These are phyloP conservation scores for Ophiostoma pallidulum DNA, from an alignment of 2,329 filamentous ascomycete species.

Conservation along the genomic window DNA sequence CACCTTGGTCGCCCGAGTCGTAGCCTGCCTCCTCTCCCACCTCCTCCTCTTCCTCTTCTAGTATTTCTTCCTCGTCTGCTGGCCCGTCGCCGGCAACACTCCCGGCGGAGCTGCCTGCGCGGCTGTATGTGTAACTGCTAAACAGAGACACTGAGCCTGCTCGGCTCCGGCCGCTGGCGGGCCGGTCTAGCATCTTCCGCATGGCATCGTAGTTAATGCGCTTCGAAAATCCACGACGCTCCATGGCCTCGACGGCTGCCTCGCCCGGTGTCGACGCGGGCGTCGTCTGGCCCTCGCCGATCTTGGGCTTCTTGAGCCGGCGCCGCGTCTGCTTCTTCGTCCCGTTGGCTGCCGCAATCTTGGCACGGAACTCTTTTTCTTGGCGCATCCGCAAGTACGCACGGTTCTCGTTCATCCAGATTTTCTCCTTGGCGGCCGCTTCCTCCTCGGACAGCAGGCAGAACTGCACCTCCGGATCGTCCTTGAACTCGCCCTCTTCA, in stretches of 20 bases:
- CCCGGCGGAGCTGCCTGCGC: constrained; percentile 24
- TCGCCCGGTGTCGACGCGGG: constrained; percentile 60
- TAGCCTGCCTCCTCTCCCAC: not conserved
- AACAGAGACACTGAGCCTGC: constrained; percentile 38
- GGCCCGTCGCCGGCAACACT: constrained; percentile 14
- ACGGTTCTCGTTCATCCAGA: constrained; percentile 93
- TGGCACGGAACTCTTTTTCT: constrained; percentile 67
- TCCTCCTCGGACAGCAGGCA: constrained; percentile 69
- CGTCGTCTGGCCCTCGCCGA: constrained; percentile 56
- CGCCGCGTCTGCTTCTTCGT: constrained; percentile 27
- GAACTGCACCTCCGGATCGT: constrained; percentile 78
- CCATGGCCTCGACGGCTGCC: constrained; percentile 59
- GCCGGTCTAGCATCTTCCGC: constrained; percentile 44
- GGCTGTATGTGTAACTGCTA: constrained; percentile 31
- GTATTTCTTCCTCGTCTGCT: constrained; percentile 9
- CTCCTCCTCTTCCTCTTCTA: constrained; percentile 6
- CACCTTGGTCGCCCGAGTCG: not conserved
- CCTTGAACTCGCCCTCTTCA: constrained; percentile 72
- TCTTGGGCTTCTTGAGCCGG: constrained; percentile 45
- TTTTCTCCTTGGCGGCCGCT: constrained; percentile 71
- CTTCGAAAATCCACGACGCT: constrained; percentile 60
- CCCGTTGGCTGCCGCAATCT: constrained; percentile 34
- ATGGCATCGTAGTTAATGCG: constrained; percentile 66
- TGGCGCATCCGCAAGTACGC: constrained; percentile 85
- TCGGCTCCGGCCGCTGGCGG: constrained; percentile 24